A percentile compares a stretch with the other conserved stretches of the same genome.
Evolutionary conservation across 805 yeast genomes (phyloP).

Genomic region (Lipomyces orientalis): DNA sequence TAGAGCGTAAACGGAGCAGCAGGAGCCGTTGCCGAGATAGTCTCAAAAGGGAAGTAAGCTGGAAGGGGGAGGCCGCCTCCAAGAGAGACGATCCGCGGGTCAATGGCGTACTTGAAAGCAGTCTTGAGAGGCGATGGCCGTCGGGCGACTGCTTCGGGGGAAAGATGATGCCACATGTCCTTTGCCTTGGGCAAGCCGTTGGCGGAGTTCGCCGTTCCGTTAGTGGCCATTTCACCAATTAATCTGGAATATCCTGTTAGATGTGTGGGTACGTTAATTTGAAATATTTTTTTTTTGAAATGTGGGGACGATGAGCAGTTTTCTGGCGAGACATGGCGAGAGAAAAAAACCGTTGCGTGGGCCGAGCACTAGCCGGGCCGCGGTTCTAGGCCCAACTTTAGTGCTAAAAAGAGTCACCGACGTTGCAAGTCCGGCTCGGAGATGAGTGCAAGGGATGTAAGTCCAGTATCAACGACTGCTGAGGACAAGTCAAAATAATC

Average conservation of each 20-base stretch:
- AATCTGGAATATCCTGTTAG: background rate
- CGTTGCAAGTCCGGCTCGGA: background rate
- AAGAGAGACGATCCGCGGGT: conserved; percentile 80
- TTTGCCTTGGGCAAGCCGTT: conserved; percentile 53
- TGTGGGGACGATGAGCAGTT: background rate
- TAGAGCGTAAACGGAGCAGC: conserved; percentile 81
- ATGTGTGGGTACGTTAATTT: background rate
- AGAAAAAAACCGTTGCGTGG: no score
- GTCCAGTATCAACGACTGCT: background rate
- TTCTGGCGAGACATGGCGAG: background rate
- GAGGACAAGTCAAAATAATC: background rate
- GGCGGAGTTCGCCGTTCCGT: conserved; percentile 5
- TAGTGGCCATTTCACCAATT: background rate
- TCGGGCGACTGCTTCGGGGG: conserved; percentile 79
- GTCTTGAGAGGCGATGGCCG: conserved; percentile 79
- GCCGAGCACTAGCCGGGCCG: background rate
- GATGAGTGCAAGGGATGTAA: no score
- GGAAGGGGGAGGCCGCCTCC: conserved; percentile 96
- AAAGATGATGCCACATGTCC: conserved; percentile 75
- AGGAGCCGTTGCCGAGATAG: conserved; percentile 69
- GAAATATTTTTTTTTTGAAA: background rate
- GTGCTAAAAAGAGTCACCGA: no score
- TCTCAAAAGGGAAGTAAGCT: conserved; percentile 91
- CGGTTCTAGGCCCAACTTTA: background rate
- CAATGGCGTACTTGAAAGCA: conserved; percentile 75